phyloP scores from a whole-genome alignment of 179 eudicot genomes.

The Carnegiea gigantea region DNA sequence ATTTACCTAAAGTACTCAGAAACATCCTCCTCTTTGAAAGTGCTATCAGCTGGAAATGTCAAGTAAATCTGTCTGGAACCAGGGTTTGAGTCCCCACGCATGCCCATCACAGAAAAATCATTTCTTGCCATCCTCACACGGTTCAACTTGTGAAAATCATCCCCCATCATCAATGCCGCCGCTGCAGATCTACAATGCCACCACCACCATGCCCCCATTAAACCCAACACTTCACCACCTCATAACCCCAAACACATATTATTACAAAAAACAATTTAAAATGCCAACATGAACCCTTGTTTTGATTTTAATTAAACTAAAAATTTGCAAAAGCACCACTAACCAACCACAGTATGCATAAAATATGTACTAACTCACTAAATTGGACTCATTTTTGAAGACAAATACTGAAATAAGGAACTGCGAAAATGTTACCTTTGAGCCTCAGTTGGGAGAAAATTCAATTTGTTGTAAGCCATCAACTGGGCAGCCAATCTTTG shows the following conservation, averaged over 20 bases:
- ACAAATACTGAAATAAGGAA: neutral
- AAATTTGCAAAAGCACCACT: neutral
- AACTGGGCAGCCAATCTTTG: constrained; percentile 64
- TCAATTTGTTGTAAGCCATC: constrained; percentile 55
- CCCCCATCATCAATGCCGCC: constrained; percentile 68
- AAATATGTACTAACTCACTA: neutral
- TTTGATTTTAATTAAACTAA: no score
- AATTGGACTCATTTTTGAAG: neutral
- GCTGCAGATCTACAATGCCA: constrained; percentile 56
- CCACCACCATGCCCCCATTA: constrained; percentile 15
- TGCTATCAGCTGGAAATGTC: constrained; percentile 95
- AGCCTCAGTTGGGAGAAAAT: constrained; percentile 50
- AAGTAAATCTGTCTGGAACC: constrained; percentile 79
- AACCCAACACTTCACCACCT: constrained; percentile 12
- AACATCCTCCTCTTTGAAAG: constrained; percentile 90
- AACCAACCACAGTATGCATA: neutral
- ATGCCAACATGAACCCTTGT: neutral
- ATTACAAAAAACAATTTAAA: neutral
- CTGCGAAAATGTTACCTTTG: constrained; percentile 42
- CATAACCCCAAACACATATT: neutral
- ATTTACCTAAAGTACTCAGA: constrained; percentile 71
- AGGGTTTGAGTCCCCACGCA: constrained; percentile 43
- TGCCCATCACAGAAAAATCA: constrained; percentile 56
- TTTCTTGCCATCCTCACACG: constrained; percentile 52
- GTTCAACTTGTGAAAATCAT: constrained; percentile 54